A percentile compares a stretch with the other conserved stretches of the same genome.
Evolutionary conservation across 2,329 filamentous ascomycete genomes (phyloP).

Genomic region (Stachybotrys chartarum): DNA sequence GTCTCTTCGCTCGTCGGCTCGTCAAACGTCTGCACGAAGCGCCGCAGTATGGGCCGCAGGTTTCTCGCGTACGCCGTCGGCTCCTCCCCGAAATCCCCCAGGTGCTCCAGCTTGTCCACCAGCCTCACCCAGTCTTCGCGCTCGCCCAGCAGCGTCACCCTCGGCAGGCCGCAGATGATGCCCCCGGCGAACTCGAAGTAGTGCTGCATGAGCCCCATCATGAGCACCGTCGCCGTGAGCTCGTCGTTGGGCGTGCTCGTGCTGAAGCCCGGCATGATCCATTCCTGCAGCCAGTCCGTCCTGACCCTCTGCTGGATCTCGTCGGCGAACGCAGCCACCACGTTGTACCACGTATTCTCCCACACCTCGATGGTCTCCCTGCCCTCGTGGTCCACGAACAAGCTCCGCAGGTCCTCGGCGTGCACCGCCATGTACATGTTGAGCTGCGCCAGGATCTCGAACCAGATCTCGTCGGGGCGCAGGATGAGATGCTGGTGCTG

Average conservation of each 20-base stretch:
- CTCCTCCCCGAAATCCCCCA: constrained; percentile 36
- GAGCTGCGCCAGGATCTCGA: constrained; percentile 44
- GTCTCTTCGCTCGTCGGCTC: constrained; percentile 22
- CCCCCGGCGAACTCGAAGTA: constrained; percentile 29
- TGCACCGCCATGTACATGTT: constrained; percentile 42
- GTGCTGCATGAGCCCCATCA: constrained; percentile 36
- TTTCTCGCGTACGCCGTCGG: constrained; percentile 27
- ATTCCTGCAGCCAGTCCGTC: constrained; percentile 31
- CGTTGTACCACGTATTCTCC: constrained; percentile 13
- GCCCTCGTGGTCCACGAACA: constrained; percentile 38
- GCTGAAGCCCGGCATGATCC: constrained; percentile 35
- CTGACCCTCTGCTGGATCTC: constrained; percentile 32
- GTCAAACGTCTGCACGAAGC: constrained; percentile 38
- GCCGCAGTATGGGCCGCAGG: constrained; percentile 34
- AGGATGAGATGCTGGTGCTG: constrained; percentile 41
- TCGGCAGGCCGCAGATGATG: constrained; percentile 35
- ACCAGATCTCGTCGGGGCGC: constrained; percentile 48
- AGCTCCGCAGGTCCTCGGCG: constrained; percentile 33
- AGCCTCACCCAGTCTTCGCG: constrained; percentile 32
- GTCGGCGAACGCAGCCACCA: constrained; percentile 25
- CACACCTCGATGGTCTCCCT: constrained; percentile 30
- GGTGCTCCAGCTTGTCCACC: constrained; percentile 30
- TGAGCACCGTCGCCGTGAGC: constrained; percentile 32
- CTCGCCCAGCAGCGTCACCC: constrained; percentile 31
- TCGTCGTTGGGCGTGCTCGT: constrained; percentile 31